These are phyloP conservation scores for Nicotiana rustica DNA, from an alignment of 305 asterid species.

Conservation along the genomic window DNA sequence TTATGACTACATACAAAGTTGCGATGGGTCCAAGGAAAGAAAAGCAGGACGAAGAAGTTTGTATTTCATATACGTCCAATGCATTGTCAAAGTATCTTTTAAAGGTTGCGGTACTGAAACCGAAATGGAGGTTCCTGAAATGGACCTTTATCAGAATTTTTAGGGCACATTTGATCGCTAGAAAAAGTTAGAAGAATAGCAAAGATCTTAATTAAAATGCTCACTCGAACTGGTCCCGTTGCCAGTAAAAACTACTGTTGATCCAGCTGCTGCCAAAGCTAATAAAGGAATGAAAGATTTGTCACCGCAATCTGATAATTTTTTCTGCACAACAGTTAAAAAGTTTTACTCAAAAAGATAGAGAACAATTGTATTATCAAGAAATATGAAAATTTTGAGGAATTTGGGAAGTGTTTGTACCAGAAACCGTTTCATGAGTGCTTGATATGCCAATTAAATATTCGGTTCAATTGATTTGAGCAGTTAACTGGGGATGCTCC, in stretches of 20 bases:
- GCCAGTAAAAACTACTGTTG: slow-evolving; percentile 53
- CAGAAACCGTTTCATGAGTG: neutral
- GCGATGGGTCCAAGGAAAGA: slow-evolving; percentile 44
- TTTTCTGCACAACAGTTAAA: slow-evolving; percentile 51
- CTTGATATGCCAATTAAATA: neutral
- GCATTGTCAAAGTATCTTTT: slow-evolving; percentile 50
- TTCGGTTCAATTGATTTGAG: neutral
- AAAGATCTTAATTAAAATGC: slow-evolving; percentile 19
- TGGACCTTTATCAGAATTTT: neutral
- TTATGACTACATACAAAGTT: slow-evolving; percentile 50
- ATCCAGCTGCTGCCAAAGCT: slow-evolving; percentile 69
- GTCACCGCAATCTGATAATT: slow-evolving; percentile 43
- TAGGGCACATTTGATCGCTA: neutral
- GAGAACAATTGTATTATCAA: neutral
- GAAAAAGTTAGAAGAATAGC: neutral
- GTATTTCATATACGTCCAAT: slow-evolving; percentile 52
- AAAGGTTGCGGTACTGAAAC: slow-evolving; percentile 52
- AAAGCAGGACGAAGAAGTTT: slow-evolving; percentile 40
- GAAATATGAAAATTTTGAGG: neutral
- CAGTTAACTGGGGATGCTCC: neutral
- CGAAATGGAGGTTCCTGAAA: slow-evolving; percentile 47
- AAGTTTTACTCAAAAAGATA: neutral
- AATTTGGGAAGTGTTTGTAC: neutral
- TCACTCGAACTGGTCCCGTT: slow-evolving; percentile 53
- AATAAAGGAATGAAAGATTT: slow-evolving; percentile 52